Percentiles rank a stretch among this genome's conserved stretches.
Conservation (phyloP, 805 yeast species). For the Zygoascus flipseniorum region DNA sequence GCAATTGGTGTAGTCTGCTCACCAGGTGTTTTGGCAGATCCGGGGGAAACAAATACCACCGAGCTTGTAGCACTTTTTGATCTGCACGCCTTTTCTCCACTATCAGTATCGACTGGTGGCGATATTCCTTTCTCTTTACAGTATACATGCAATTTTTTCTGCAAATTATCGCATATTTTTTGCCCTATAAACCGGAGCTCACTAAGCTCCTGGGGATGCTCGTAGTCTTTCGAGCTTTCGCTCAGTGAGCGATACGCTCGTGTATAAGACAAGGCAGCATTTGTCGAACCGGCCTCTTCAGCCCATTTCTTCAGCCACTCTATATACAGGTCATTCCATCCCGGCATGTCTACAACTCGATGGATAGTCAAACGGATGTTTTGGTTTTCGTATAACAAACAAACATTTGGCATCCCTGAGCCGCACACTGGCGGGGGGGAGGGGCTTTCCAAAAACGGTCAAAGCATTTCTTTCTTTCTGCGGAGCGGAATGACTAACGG, state of each 20-base stretch:
- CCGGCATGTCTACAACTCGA: background rate
- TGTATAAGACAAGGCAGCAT: slow-evolving; percentile 32
- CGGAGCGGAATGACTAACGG: background rate
- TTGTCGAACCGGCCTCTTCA: slow-evolving; percentile 12
- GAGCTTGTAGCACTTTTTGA: background rate
- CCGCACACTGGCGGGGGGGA: background rate
- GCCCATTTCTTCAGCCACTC: slow-evolving; percentile 23
- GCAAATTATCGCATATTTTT: slow-evolving; percentile 47
- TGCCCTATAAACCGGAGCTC: slow-evolving; percentile 66
- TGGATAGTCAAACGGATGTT: no score
- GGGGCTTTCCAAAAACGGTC: background rate
- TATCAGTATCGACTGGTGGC: slow-evolving; percentile 31
- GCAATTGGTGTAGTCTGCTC: slow-evolving; percentile 7
- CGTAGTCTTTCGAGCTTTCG: slow-evolving; percentile 37
- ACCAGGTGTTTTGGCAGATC: background rate
- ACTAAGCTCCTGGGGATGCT: slow-evolving; percentile 49
- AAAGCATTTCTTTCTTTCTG: background rate
- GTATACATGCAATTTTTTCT: slow-evolving; percentile 39
- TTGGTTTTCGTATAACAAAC: no score
- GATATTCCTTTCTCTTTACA: slow-evolving; percentile 46
- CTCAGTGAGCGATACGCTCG: slow-evolving; percentile 49
- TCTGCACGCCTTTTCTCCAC: background rate
- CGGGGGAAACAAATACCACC: slow-evolving; percentile 6
- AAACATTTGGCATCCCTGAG: no score
- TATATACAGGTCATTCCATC: slow-evolving; percentile 20